These are phyloP conservation scores for Lactarius vividus DNA, from an alignment of 768 basidiomycete species.

Conservation along the genomic window DNA sequence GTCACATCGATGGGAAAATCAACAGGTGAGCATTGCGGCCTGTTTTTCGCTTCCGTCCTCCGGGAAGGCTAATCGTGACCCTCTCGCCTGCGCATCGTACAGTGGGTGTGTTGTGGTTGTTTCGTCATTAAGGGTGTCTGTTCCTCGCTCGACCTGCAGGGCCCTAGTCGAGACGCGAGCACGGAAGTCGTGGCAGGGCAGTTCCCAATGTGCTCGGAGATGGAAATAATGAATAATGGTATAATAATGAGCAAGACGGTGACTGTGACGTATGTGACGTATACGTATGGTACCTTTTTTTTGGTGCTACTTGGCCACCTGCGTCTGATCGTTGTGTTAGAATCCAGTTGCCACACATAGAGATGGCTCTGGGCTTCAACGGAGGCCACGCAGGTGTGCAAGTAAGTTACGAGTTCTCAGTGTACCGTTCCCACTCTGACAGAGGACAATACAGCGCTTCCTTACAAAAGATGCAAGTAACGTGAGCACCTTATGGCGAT, in stretches of 20 bases:
- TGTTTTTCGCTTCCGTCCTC: no score
- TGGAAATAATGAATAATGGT: no score
- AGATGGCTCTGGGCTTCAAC: conserved; percentile 18
- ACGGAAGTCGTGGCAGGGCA: conserved; percentile 15
- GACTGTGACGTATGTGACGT: no score
- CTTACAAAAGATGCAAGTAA: conserved; percentile 19
- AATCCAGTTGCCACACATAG: conserved; percentile 22
- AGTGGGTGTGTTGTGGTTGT: conserved; percentile 15
- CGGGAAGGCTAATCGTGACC: no score
- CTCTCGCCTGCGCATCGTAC: neutral
- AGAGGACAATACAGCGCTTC: conserved; percentile 7
- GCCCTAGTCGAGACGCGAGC: neutral
- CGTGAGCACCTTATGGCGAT: conserved; percentile 24
- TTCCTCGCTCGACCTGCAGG: conserved; percentile 14
- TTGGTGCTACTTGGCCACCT: neutral
- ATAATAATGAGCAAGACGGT: no score
- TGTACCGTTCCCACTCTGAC: neutral
- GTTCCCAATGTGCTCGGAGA: no score
- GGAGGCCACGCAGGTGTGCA: conserved; percentile 19
- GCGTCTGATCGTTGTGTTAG: neutral
- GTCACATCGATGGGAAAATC: conserved; percentile 24
- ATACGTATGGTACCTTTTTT: conserved; percentile 15
- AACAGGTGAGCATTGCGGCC: no score
- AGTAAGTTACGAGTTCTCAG: conserved; percentile 6
- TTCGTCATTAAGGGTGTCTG: conserved; percentile 16